phyloP scores from a whole-genome alignment of 2,329 filamentous ascomycete genomes.

The Xylariaceae sp. region DNA sequence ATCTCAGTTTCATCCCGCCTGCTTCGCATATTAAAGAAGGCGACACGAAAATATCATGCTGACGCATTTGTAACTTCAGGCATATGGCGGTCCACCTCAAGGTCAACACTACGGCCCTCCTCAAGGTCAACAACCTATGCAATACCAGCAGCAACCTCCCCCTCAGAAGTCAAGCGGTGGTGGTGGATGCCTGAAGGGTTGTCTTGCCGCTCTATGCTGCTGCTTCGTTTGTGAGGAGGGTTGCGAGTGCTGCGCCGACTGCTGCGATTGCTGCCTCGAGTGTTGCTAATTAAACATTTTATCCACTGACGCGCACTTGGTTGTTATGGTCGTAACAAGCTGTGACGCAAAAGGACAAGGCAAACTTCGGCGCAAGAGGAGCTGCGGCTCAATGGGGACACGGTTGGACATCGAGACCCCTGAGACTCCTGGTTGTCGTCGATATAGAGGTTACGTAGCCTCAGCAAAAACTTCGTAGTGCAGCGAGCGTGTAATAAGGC shows the following conservation, averaged over 20 bases:
- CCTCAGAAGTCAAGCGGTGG: constrained; percentile 44
- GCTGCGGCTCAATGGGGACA: neutral
- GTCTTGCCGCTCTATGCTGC: constrained; percentile 56
- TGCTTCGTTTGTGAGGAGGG: constrained; percentile 59
- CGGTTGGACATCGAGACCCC: neutral
- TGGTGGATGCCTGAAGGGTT: constrained; percentile 52
- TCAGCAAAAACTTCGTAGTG: neutral
- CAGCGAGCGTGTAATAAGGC: neutral
- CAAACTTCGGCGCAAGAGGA: neutral
- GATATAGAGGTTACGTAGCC: neutral
- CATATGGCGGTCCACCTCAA: constrained; percentile 49
- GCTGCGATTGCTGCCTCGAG: constrained; percentile 51
- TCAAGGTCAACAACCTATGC: constrained; percentile 51
- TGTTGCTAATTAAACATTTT: constrained; percentile 39
- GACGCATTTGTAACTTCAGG: constrained; percentile 34
- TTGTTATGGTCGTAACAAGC: neutral
- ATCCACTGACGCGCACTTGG: neutral
- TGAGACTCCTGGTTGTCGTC: neutral
- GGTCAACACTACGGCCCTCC: constrained; percentile 50
- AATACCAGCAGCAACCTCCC: constrained; percentile 53
- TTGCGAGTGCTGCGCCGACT: constrained; percentile 58
- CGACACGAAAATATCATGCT: neutral
- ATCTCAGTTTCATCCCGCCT: neutral
- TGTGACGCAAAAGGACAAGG: neutral
- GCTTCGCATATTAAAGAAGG: neutral